Evolutionary conservation across 2,329 filamentous ascomycete species (phyloP).

Genomic region (Sporothrix protearum): DNA sequence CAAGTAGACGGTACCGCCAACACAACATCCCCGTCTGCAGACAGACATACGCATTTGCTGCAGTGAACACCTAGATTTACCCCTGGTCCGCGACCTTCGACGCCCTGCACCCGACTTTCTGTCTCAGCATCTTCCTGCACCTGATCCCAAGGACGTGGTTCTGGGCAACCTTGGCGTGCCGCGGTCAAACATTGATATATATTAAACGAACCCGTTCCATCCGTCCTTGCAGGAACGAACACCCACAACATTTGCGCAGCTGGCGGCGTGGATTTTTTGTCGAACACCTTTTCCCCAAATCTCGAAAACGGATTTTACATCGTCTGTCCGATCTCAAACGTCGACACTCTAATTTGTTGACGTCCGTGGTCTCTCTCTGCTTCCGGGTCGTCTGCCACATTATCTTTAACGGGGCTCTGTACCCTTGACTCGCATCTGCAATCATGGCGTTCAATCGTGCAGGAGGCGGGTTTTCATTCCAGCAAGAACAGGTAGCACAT

Average conservation of each 20-base stretch:
- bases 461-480: constrained; percentile 31
- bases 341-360: not conserved
- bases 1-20: not conserved
- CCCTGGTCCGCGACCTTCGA: not conserved
- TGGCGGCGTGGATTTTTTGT: not conserved
- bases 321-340: not conserved
- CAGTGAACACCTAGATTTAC: not conserved
- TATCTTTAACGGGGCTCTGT: not conserved
- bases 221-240: not conserved
- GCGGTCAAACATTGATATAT: not conserved
- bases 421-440: not conserved
- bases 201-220: constrained; percentile 4
- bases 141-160: constrained; percentile 15
- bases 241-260: not conserved
- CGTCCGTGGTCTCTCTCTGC: not conserved
- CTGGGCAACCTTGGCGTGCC: constrained; percentile 2
- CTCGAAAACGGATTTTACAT: not conserved
- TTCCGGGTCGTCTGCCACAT: not conserved
- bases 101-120: not conserved
- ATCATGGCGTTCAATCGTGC: constrained; percentile 34
- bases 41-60: not conserved
- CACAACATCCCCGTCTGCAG: not conserved
- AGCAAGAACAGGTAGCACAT: constrained; percentile 37
- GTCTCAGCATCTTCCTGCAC: not conserved
- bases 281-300: not conserved